Conservation (phyloP, 441 rosid species). For the Gossypium gossypioides region DNA sequence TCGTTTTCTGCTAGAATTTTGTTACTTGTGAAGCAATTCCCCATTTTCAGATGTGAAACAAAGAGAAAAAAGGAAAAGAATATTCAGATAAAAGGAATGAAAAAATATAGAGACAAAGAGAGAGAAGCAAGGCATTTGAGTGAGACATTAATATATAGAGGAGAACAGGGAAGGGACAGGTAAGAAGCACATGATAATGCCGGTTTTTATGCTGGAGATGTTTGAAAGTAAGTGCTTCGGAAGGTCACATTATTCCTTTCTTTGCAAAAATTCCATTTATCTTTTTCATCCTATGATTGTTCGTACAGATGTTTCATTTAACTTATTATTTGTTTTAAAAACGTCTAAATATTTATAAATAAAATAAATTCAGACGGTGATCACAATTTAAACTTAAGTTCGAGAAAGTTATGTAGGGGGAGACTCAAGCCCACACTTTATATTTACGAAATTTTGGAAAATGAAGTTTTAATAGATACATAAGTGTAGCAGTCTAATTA, state of each 20-base stretch:
- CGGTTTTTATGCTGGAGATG: conserved; percentile 42
- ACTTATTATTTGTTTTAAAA: background rate
- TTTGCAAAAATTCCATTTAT: conserved; percentile 8
- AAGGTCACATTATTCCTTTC: conserved; percentile 13
- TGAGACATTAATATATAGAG: conserved; percentile 10
- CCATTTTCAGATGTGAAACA: conserved; percentile 24
- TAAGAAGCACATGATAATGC: conserved; percentile 33
- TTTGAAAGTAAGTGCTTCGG: background rate
- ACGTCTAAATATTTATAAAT: too few species aligned
- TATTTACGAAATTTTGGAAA: too few species aligned
- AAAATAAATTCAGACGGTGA: too few species aligned
- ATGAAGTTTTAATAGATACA: too few species aligned
- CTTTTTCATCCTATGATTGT: conserved; percentile 13
- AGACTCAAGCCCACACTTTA: too few species aligned
- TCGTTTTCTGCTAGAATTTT: conserved; percentile 6
- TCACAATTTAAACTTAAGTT: too few species aligned
- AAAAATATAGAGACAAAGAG: background rate
- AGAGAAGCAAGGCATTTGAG: background rate
- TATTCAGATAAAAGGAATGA: background rate
- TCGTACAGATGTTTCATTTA: conserved; percentile 11
- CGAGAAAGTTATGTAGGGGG: too few species aligned
- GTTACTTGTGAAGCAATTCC: conserved; percentile 29
- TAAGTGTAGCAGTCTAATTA: too few species aligned
- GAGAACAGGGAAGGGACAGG: background rate
- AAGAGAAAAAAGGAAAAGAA: background rate